phyloP scores from a whole-genome alignment of 2,329 filamentous ascomycete species.

The Alternaria longipes region DNA sequence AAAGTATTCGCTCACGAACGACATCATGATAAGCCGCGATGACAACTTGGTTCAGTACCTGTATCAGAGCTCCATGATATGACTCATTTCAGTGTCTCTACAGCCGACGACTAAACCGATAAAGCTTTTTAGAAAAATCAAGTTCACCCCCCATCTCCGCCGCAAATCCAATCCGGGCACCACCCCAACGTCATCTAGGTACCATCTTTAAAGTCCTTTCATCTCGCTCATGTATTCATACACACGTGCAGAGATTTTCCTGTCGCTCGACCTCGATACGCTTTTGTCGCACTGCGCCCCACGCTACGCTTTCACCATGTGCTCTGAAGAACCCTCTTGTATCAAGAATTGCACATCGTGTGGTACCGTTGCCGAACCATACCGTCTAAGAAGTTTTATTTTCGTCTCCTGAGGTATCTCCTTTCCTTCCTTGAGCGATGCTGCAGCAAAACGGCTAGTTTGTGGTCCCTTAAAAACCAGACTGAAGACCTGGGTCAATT shows the following conservation, averaged over 20 bases:
- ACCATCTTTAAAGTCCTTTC: not conserved
- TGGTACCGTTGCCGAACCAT: not conserved
- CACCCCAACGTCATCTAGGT: not conserved
- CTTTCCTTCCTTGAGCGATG: not conserved
- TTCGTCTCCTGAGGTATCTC: too few species aligned
- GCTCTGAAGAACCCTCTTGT: not conserved
- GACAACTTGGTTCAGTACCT: not conserved
- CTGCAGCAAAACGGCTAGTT: not conserved
- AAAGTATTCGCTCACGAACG: not conserved
- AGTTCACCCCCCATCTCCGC: not conserved
- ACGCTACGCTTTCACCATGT: not conserved
- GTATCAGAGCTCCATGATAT: not conserved
- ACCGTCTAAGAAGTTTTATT: too few species aligned
- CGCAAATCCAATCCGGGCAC: not conserved
- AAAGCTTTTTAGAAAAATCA: too few species aligned
- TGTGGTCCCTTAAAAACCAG: not conserved
- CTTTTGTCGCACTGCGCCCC: too few species aligned
- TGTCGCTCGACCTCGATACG: not conserved
- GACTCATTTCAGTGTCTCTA: not conserved
- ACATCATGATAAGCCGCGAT: not conserved
- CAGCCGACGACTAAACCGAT: not conserved
- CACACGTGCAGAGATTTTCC: not conserved
- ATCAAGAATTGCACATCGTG: not conserved
- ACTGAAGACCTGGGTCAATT: not conserved
- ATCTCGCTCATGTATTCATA: not conserved